Evolutionary conservation across 805 yeast species (phyloP).

Genomic region (Tetrapisispora namnaoensis): DNA sequence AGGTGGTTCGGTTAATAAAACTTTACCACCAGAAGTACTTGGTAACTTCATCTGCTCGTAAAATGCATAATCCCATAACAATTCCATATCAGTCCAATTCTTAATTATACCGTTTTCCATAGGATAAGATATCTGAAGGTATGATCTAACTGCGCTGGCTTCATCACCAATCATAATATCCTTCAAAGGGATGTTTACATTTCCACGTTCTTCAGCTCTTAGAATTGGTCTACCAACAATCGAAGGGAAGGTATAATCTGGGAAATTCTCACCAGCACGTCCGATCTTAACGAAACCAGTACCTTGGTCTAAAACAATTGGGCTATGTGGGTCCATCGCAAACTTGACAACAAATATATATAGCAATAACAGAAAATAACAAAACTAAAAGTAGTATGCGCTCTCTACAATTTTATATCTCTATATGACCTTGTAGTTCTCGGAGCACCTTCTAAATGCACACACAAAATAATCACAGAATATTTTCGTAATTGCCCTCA

Average conservation of each 20-base stretch:
- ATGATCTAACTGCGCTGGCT: constrained; percentile 82
- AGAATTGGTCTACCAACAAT: constrained; percentile 95
- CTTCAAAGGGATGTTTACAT: constrained; percentile 53
- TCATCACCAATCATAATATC: constrained; percentile 98
- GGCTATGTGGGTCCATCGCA: constrained; percentile 27
- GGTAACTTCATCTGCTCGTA: constrained; percentile 80
- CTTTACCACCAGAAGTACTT: constrained; percentile 65
- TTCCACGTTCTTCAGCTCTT: constrained; percentile 88
- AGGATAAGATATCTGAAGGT: constrained; percentile 89
- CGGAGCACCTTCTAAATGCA: no score
- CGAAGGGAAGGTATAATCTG: constrained; percentile 93
- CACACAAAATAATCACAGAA: no score
- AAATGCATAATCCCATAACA: constrained; percentile 95
- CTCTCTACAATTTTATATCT: no score
- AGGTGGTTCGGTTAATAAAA: constrained; percentile 93
- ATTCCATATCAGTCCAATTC: constrained; percentile 98
- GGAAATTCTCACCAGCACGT: constrained; percentile 93
- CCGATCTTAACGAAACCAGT: constrained; percentile 98
- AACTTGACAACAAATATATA: no score
- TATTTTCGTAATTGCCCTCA: no score
- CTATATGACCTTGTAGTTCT: no score
- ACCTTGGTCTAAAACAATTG: constrained; percentile 88
- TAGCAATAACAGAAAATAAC: no score
- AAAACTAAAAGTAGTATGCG: no score
- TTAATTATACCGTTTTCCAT: constrained; percentile 98